A percentile compares a stretch with the other conserved stretches of the same genome.
Conservation (phyloP, 305 asterid genomes). For the Fraxinus floribunda region DNA sequence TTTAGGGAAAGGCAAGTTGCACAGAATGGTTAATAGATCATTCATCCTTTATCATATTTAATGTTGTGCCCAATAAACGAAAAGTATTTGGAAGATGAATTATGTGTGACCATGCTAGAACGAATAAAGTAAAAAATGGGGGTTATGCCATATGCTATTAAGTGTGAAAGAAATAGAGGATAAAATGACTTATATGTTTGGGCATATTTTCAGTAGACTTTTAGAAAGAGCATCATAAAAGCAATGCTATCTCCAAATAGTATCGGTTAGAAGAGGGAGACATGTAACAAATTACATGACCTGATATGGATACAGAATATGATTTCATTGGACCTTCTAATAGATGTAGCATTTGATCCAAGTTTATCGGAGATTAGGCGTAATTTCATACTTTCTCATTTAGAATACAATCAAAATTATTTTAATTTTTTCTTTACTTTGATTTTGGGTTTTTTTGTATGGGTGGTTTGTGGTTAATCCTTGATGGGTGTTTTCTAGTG, state of each 20-base stretch:
- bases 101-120: background rate
- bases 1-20: background rate
- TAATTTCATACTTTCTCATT: background rate
- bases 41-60: background rate
- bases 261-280: background rate
- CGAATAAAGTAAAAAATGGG: background rate
- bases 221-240: background rate
- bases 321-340: no score
- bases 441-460: background rate
- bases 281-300: background rate
- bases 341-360: no score
- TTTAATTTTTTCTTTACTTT: background rate
- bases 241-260: background rate
- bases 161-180: no score
- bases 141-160: background rate
- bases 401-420: background rate
- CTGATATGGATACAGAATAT: background rate
- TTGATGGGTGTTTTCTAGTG: background rate
- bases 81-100: background rate
- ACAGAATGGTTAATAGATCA: background rate
- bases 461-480: background rate
- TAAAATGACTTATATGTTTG: background rate
- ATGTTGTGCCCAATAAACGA: background rate
- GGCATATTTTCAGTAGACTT: background rate
- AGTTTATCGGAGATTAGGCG: no score